A percentile compares a stretch with the other conserved stretches of the same genome.
Conservation (phyloP, 1,284 basidiomycete species). For the Sanghuangporus baumii region DNA sequence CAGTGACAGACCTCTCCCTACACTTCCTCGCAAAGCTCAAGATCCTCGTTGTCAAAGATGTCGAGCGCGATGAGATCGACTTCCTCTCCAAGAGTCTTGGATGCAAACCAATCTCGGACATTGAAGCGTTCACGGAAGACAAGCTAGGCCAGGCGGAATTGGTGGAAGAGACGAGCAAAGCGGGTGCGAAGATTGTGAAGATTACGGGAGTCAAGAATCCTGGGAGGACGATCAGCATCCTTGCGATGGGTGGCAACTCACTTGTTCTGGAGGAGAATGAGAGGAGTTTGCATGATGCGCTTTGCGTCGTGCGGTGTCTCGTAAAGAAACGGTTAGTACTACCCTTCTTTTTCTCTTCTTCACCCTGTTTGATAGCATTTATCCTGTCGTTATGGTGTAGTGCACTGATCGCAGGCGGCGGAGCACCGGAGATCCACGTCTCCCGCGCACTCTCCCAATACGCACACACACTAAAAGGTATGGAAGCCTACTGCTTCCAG, state of each 20-base stretch:
- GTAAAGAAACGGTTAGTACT: constrained; percentile 89
- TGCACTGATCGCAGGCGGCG: constrained; percentile 94
- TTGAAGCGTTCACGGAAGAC: constrained; percentile 98
- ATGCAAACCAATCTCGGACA: constrained; percentile 95
- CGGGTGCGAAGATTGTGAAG: constrained; percentile 89
- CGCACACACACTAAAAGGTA: constrained; percentile 92
- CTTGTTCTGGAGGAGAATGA: constrained; percentile 97
- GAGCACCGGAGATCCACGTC: constrained; percentile 97
- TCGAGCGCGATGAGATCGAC: constrained; percentile 98
- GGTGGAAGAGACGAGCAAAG: constrained; percentile 85
- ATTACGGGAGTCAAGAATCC: constrained; percentile 95
- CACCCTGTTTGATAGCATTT: constrained; percentile 5
- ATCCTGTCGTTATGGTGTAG: constrained; percentile 34
- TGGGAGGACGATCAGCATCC: constrained; percentile 91
- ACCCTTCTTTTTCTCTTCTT: neutral
- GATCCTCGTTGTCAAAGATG: constrained; percentile 96
- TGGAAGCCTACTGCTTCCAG: constrained; percentile 99
- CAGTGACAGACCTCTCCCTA: constrained; percentile 97
- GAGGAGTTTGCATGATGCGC: constrained; percentile 94
- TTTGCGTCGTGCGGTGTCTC: constrained; percentile 96
- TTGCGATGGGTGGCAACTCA: constrained; percentile 93
- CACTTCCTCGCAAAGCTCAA: constrained; percentile 98
- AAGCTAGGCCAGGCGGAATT: constrained; percentile 96
- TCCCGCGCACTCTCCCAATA: constrained; percentile 92
- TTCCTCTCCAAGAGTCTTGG: constrained; percentile 95